Conservation (phyloP, 2,329 filamentous ascomycete species). For the Hymenoscyphus fraxineus region DNA sequence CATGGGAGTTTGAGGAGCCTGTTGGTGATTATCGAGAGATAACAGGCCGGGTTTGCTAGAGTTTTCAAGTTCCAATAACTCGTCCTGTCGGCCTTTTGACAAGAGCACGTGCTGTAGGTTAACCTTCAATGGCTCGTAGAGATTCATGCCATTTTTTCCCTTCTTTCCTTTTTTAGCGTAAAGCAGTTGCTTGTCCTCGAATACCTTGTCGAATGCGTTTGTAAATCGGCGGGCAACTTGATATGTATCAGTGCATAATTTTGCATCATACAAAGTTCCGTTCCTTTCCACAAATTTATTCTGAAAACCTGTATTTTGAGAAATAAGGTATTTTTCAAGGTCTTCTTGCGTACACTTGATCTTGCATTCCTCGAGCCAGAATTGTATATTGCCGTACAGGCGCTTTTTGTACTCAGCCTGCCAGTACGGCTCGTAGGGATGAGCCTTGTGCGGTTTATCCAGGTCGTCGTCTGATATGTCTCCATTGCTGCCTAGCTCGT, state of each 20-base stretch:
- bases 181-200: background rate
- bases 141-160: no score
- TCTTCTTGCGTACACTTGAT: slow-evolving; percentile 14
- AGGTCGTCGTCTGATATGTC: background rate
- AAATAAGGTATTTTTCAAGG: slow-evolving; percentile 24
- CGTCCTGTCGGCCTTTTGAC: slow-evolving; percentile 21
- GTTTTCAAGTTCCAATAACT: slow-evolving; percentile 24
- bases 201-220: slow-evolving; percentile 19
- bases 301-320: slow-evolving; percentile 11
- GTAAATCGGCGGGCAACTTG: slow-evolving; percentile 15
- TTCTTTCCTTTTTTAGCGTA: no score
- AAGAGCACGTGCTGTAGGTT: slow-evolving; percentile 23
- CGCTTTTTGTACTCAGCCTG: slow-evolving; percentile 18
- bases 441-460: background rate
- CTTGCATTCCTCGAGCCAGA: slow-evolving; percentile 21
- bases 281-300: slow-evolving; percentile 2
- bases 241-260: background rate
- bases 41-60: slow-evolving; percentile 3
- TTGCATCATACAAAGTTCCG: slow-evolving; percentile 3
- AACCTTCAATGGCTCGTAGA: slow-evolving; percentile 20
- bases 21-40: slow-evolving; percentile 5
- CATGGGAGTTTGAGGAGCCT: background rate
- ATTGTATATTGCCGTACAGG: slow-evolving; percentile 19
- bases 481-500: background rate
- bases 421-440: slow-evolving; percentile 15